phyloP scores from a whole-genome alignment of 768 basidiomycete genomes.

The Mycena polygramma region DNA sequence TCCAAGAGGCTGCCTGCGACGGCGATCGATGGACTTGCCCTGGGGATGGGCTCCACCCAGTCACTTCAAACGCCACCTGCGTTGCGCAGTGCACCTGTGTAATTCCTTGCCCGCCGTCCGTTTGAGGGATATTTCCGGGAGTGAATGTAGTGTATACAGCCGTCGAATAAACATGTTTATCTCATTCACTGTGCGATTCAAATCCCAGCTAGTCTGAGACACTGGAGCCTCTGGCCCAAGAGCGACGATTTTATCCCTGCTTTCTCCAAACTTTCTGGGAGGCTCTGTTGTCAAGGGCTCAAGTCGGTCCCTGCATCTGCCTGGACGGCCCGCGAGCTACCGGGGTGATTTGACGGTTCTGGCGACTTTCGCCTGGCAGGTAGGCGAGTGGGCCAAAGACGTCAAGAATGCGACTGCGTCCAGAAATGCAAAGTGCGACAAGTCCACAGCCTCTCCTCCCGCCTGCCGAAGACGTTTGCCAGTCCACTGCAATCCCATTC shows the following conservation, averaged over 20 bases:
- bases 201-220: too few relatives aligned
- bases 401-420: conserved; percentile 45
- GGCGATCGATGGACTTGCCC: not conserved
- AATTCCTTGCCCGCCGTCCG: conserved; percentile 32
- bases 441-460: conserved; percentile 22
- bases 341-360: conserved; percentile 36
- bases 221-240: too few relatives aligned
- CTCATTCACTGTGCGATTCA: too few relatives aligned
- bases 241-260: too few relatives aligned
- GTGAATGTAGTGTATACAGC: too few relatives aligned
- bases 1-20: conserved; percentile 17
- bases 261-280: too few relatives aligned
- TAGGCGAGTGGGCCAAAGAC: conserved; percentile 44
- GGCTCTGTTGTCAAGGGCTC: too few relatives aligned
- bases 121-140: not conserved
- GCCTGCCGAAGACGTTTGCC: conserved; percentile 9
- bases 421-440: conserved; percentile 41
- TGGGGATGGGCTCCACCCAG: conserved; percentile 11
- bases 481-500: conserved; percentile 1
- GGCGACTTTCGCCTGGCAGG: conserved; percentile 36
- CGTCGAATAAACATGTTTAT: too few relatives aligned
- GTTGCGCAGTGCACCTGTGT: conserved; percentile 19
- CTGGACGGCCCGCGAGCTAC: conserved; percentile 40
- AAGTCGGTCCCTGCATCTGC: too few relatives aligned
- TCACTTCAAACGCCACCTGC: conserved; percentile 15